A percentile compares a stretch with the other conserved stretches of the same genome.
phyloP scores from a whole-genome alignment of 495 filamentous ascomycete genomes.

The Glutinoglossum americanum region DNA sequence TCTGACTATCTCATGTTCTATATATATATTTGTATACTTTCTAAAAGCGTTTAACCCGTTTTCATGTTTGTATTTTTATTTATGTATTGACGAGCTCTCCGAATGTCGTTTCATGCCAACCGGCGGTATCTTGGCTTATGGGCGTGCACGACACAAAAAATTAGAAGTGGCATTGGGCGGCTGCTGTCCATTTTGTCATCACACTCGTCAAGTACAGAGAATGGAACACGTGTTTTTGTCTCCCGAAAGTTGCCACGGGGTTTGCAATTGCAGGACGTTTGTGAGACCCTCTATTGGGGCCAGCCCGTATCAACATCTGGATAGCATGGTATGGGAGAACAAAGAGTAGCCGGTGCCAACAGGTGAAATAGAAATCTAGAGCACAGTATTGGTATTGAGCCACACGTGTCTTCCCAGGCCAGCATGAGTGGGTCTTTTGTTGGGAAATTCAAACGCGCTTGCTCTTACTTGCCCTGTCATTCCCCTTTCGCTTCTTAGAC shows the following conservation, averaged over 20 bases:
- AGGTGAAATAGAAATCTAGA: too few species aligned
- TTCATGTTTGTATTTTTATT: slow-evolving; percentile 3
- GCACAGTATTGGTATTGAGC: too few species aligned
- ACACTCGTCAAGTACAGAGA: not conserved
- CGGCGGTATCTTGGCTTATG: not conserved
- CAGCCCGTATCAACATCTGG: too few species aligned
- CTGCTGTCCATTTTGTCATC: not conserved
- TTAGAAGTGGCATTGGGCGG: not conserved
- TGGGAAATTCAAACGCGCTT: not conserved
- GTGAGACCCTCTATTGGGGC: too few species aligned
- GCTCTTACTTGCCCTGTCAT: not conserved
- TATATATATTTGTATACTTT: slow-evolving; percentile 1
- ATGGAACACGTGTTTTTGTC: not conserved
- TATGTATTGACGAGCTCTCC: slow-evolving; percentile 1
- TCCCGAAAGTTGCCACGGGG: too few species aligned
- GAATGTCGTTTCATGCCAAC: not conserved
- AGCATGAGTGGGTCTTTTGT: too few species aligned
- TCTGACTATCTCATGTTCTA: not conserved
- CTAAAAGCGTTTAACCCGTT: not conserved
- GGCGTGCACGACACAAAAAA: not conserved
- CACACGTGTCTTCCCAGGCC: too few species aligned
- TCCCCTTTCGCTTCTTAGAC: slow-evolving; percentile 19
- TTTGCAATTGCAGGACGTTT: too few species aligned
- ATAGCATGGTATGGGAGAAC: too few species aligned
- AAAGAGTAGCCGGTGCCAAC: too few species aligned